These are phyloP conservation scores for Hysterangium stoloniferum DNA, from an alignment of 768 basidiomycete genomes.

Conservation along the genomic window DNA sequence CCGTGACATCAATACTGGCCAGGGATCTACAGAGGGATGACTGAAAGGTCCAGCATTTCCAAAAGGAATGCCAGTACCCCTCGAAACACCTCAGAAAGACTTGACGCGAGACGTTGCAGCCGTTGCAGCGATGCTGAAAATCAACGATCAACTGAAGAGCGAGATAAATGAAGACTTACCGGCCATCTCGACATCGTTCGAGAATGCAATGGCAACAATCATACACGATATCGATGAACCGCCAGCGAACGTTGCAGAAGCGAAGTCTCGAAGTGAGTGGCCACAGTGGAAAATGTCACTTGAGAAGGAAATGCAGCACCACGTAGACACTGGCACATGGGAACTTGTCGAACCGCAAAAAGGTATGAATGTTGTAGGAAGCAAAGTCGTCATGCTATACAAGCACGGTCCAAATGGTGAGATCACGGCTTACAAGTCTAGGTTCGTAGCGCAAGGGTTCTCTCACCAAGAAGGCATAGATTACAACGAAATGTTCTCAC, in stretches of 20 bases:
- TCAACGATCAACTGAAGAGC: too few relatives aligned
- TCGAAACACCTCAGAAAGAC: background rate
- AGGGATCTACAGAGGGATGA: background rate
- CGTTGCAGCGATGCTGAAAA: too few relatives aligned
- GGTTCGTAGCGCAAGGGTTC: constrained; percentile 36
- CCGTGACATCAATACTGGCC: background rate
- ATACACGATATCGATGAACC: constrained; percentile 11
- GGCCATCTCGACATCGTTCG: too few relatives aligned
- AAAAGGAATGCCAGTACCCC: background rate
- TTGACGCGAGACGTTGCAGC: too few relatives aligned
- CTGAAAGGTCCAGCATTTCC: background rate
- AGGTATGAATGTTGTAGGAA: constrained; percentile 18
- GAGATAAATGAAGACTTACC: too few relatives aligned
- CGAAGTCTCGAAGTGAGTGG: constrained; percentile 22
- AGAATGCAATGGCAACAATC: constrained; percentile 12
- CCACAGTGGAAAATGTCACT: constrained; percentile 20
- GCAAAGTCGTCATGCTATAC: constrained; percentile 21
- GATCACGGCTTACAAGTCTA: constrained; percentile 27
- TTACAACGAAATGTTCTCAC: constrained; percentile 18
- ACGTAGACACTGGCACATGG: constrained; percentile 15
- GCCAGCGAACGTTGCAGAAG: constrained; percentile 15
- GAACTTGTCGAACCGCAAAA: constrained; percentile 18
- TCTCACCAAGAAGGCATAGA: constrained; percentile 32
- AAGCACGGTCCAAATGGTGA: constrained; percentile 23
- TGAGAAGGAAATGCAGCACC: constrained; percentile 18